phyloP scores from a whole-genome alignment of 768 basidiomycete species.

The Suillus hirtellus region DNA sequence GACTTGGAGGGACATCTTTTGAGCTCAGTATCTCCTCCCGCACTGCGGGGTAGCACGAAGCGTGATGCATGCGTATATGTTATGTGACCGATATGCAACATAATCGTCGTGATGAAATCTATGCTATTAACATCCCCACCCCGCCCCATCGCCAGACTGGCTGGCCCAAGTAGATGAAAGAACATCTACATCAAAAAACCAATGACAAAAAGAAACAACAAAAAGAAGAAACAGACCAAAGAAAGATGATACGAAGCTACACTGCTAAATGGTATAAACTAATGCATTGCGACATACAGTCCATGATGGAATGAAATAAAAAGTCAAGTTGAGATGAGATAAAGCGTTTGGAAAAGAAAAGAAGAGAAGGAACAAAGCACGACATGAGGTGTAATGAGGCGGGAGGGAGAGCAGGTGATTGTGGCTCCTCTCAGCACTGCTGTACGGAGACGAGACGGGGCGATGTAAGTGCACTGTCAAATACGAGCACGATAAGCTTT shows the following conservation, averaged over 20 bases:
- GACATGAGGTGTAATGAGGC: background rate
- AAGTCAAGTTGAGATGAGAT: background rate
- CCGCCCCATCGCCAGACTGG: background rate
- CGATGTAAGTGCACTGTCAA: background rate
- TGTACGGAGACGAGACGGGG: background rate
- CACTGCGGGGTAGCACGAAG: no score
- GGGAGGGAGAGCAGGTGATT: background rate
- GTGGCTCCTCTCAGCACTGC: background rate
- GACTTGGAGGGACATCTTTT: no score
- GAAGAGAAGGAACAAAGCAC: background rate
- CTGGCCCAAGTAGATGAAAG: background rate
- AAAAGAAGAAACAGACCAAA: background rate
- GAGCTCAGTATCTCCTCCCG: no score
- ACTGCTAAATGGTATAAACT: background rate
- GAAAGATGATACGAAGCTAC: background rate
- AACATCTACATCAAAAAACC: background rate
- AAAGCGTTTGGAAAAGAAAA: background rate
- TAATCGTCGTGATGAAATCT: no score
- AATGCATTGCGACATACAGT: background rate
- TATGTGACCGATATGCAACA: no score
- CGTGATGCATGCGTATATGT: no score
- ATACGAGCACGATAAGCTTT: background rate
- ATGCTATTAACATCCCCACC: background rate
- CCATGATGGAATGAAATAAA: constrained; percentile 5
- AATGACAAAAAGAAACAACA: background rate